phyloP scores from a whole-genome alignment of 176 grass and related monocot genomes.

The Themeda triandra region DNA sequence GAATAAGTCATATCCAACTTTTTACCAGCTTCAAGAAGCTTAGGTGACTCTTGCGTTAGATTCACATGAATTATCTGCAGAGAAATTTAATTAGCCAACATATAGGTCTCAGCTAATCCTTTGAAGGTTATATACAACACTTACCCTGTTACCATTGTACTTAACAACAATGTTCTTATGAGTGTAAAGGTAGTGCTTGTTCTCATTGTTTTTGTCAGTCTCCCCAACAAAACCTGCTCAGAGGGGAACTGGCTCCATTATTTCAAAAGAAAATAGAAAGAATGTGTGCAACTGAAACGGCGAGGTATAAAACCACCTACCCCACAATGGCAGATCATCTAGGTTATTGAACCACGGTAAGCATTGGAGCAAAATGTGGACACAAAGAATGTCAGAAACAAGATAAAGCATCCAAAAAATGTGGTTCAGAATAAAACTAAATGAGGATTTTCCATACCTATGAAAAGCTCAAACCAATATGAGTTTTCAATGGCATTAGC shows the following conservation, averaged over 20 bases:
- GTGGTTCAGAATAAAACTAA: conserved; percentile 21
- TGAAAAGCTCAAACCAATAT: conserved; percentile 99
- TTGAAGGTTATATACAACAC: conserved; percentile 22
- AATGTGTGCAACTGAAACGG: not conserved
- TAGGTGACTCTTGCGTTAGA: conserved; percentile 91
- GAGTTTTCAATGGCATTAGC: conserved; percentile 83
- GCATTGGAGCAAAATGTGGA: conserved; percentile 10
- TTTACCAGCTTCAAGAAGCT: conserved; percentile 93
- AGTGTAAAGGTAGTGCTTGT: conserved; percentile 91
- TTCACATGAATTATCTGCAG: conserved; percentile 98
- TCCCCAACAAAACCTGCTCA: conserved; percentile 91
- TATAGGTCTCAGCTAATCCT: conserved; percentile 7
- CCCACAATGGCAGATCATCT: conserved; percentile 99
- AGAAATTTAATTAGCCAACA: not conserved
- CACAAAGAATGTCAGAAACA: conserved; percentile 37
- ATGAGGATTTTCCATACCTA: conserved; percentile 53
- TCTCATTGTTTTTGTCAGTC: conserved; percentile 89
- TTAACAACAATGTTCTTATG: conserved; percentile 81
- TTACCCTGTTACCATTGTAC: conserved; percentile 82
- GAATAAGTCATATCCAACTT: conserved; percentile 93
- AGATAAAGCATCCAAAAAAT: conserved; percentile 10
- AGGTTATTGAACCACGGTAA: conserved; percentile 21
- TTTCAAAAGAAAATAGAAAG: conserved; percentile 27
- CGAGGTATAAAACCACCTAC: conserved; percentile 44
- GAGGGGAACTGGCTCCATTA: conserved; percentile 16